Evolutionary conservation across 2,329 filamentous ascomycete genomes (phyloP).

Genomic region (Bipolaris bicolor): DNA sequence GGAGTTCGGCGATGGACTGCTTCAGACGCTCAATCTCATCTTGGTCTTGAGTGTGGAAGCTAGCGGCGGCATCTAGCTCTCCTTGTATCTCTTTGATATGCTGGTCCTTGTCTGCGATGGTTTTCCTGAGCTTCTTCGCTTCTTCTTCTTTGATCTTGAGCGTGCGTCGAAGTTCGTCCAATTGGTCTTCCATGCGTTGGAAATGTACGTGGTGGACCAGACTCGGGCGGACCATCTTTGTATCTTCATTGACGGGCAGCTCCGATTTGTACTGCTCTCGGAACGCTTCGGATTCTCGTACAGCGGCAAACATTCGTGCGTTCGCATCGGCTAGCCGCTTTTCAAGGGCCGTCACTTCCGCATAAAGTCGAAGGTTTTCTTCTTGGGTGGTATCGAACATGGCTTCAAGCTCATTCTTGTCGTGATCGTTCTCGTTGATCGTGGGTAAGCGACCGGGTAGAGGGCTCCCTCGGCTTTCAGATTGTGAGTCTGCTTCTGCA

Average conservation of each 20-base stretch:
- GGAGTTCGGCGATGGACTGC: constrained; percentile 29
- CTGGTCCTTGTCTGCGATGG: constrained; percentile 24
- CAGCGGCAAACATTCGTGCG: constrained; percentile 30
- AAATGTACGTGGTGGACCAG: constrained; percentile 44
- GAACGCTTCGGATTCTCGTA: constrained; percentile 34
- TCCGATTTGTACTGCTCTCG: constrained; percentile 35
- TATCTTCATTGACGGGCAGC: constrained; percentile 36
- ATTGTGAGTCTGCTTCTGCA: constrained; percentile 23
- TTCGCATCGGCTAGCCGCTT: constrained; percentile 41
- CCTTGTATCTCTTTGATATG: constrained; percentile 28
- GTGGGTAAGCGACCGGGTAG: constrained; percentile 34
- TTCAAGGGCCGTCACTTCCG: constrained; percentile 36
- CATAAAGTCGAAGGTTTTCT: constrained; percentile 42
- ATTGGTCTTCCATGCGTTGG: constrained; percentile 41
- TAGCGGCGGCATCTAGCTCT: constrained; percentile 24
- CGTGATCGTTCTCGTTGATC: constrained; percentile 39
- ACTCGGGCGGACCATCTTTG: constrained; percentile 40
- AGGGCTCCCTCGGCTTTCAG: constrained; percentile 8
- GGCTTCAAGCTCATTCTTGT: constrained; percentile 42
- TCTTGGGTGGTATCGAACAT: constrained; percentile 46
- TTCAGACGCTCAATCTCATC: constrained; percentile 38
- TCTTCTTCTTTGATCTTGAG: constrained; percentile 32
- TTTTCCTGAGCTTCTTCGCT: constrained; percentile 24
- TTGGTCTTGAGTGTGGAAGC: constrained; percentile 27
- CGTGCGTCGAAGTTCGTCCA: constrained; percentile 33